Base-by-base conservation (phyloP, 169 alveolate genomes). In the Cryptosporidium ubiquitum region DNA sequence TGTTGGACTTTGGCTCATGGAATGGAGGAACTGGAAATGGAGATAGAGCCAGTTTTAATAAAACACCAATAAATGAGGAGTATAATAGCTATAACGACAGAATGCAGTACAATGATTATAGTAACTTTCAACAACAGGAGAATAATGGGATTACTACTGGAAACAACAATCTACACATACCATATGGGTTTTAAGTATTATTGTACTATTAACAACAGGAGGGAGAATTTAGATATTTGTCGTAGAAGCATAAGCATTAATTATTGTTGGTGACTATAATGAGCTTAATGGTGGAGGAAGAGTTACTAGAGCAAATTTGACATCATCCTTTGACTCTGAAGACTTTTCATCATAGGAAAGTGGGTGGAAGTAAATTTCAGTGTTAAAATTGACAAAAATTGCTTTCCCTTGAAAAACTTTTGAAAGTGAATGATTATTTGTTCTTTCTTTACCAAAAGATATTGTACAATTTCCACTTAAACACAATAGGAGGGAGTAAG, bases 141-240 rank as follows among this genome's bases (percentile, higher is more conserved):
- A 55, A 55, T 55, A 18, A 14, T 7, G 29, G 66, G 20, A 0
- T 3, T 20, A 16, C 31, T 35, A 23, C 14, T 29, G 68, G 66
- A 4, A 40, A 26, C 14, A 42, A 6, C 16, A 70, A 70, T 7
- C 29, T 70, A n/a, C 84, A 70, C 10, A 29, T 70, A 44, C 84
- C 84, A 16, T 26, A 44, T 70, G 84, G 84, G 18, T 49, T 70
- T 47, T 70, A 49, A 12, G 12, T n/a, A n/a, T n/a, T n/a, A n/a
- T n/a, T n/a, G n/a, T n/a, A n/a, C n/a, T n/a, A n/a, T n/a, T n/a
- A n/a, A n/a, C 12, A 6, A 55, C 16, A 9, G 9, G 39, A 10
- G 37, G 6, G 66, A 55, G 51, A 42, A 1, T 1, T 42, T 14
- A 20, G 20, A 14, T 14, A 47, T 47, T 47, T 47, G 5, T 47